Base-by-base conservation (phyloP, 306 rosid species). In the Pyrus bretschneideri region DNA sequence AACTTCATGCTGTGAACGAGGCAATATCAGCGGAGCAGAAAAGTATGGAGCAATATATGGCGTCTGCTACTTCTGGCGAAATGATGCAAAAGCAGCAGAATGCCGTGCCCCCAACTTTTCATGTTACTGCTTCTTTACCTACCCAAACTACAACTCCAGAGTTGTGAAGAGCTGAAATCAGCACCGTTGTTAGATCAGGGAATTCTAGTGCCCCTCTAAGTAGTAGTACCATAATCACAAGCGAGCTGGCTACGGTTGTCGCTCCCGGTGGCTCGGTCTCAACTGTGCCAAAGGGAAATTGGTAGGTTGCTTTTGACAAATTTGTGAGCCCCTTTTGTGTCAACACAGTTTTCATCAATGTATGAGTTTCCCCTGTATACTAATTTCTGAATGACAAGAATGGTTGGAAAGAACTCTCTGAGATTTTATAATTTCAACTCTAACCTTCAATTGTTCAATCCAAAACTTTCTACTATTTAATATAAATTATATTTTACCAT, bases 1-100 rank as follows among this genome's bases (percentile, higher is more conserved):
- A 92, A 80, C 98, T 96, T 76, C 96, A 89, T 77, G 97, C 97
- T 2, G 85, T 83, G 73, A 92, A 82, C 59, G 95, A 89, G 70
- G 84, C 89, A 65, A 81, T 82, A n/a, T 78, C 88, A 13, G 70
- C 64, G 4, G 97, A 95, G 79, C 93, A 78, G 67, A 92, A 81
- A 77, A 78, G 63, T 62, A 57, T 66, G 81, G 93, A 89, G 75
- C 62, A 85, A 46, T 65, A 78, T 21, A 79, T 52, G 80, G 81
- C 75, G 81, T 68, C 80, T 35, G 46, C 57, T 31, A 51, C 81
- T 79, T 69, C 93, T 67, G 76, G 85, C 10, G 97, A 89, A 78
- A 72, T 87, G 45, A 69, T 73, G 73, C 93, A 79, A 58, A 89
- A 84, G 86, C 97, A 84, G 85, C 88, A 76, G 61, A 82, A 70